Evolutionary conservation across 1,139 yeast species (phyloP).

Genomic region (Magnusiomyces tetraspermus): DNA sequence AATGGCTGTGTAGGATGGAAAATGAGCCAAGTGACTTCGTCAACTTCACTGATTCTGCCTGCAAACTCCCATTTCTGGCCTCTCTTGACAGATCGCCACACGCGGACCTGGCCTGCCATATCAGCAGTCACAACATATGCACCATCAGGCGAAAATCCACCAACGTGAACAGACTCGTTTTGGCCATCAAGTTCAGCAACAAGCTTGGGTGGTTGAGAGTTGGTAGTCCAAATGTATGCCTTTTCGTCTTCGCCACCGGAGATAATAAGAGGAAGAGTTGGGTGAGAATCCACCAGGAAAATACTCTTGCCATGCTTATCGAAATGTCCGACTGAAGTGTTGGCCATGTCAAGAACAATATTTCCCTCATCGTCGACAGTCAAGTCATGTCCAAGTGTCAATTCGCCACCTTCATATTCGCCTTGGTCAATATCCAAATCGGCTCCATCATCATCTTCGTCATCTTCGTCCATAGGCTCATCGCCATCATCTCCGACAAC

Average conservation of each 20-base stretch:
- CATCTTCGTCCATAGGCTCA: conserved; percentile 15
- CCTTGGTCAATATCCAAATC: conserved; percentile 14
- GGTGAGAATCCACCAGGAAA: conserved; percentile 70
- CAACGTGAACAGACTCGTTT: conserved; percentile 78
- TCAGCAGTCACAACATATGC: conserved; percentile 77
- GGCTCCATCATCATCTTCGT: conserved; percentile 13
- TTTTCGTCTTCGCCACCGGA: conserved; percentile 90
- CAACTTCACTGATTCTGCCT: conserved; percentile 74
- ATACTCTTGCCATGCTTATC: conserved; percentile 82
- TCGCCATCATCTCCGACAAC: conserved; percentile 22
- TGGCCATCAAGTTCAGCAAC: conserved; percentile 70
- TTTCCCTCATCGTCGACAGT: conserved; percentile 29
- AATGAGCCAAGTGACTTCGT: conserved; percentile 69
- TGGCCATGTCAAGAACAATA: conserved; percentile 67
- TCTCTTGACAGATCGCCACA: conserved; percentile 59
- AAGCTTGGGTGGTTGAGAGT: conserved; percentile 68
- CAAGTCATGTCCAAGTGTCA: conserved; percentile 12
- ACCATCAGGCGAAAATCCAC: conserved; percentile 79
- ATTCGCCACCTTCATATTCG: conserved; percentile 17
- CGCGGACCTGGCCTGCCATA: conserved; percentile 80
- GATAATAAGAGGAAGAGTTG: conserved; percentile 67
- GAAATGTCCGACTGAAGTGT: conserved; percentile 82
- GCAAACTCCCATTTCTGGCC: conserved; percentile 75
- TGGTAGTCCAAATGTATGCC: conserved; percentile 88
- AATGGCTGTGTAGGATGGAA: conserved; percentile 64